These are phyloP conservation scores for Mucor velutinosus DNA, from an alignment of 371 early-diverging fungal genomes.

Conservation along the genomic window DNA sequence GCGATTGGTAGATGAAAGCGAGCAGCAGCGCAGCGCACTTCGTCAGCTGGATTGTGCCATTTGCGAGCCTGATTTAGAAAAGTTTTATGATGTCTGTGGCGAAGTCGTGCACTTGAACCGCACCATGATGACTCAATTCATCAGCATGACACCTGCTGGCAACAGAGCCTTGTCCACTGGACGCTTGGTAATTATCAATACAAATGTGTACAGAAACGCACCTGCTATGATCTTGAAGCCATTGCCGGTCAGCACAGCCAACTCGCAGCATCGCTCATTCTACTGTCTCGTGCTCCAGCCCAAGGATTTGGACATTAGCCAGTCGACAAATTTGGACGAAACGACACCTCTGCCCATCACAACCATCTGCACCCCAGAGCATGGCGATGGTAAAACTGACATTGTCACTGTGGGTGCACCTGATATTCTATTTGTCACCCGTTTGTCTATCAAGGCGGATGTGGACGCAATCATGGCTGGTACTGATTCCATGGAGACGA, in stretches of 20 bases:
- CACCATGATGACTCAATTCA: constrained; percentile 59
- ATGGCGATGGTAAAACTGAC: constrained; percentile 44
- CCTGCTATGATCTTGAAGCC: constrained; percentile 69
- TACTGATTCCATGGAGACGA: constrained; percentile 47
- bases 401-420: constrained; percentile 60
- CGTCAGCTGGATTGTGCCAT: constrained; percentile 82
- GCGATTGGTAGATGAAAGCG: constrained; percentile 59
- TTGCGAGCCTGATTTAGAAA: constrained; percentile 76
- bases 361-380: constrained; percentile 50
- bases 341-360: constrained; percentile 68
- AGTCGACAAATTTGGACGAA: constrained; percentile 29
- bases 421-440: constrained; percentile 70
- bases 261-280: constrained; percentile 48
- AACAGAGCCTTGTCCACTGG: constrained; percentile 68
- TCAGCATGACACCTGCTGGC: constrained; percentile 65
- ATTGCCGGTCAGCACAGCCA: constrained; percentile 30
- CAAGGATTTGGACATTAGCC: constrained; percentile 25
- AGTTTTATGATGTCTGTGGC: constrained; percentile 71
- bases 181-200: constrained; percentile 75
- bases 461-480: constrained; percentile 54
- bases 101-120: constrained; percentile 61
- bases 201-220: constrained; percentile 65
- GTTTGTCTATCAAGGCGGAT: constrained; percentile 39
- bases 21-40: constrained; percentile 57
- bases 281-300: constrained; percentile 49